Evolutionary conservation across 495 filamentous ascomycete species (phyloP).

Genomic region (Corynascus novoguineensis): DNA sequence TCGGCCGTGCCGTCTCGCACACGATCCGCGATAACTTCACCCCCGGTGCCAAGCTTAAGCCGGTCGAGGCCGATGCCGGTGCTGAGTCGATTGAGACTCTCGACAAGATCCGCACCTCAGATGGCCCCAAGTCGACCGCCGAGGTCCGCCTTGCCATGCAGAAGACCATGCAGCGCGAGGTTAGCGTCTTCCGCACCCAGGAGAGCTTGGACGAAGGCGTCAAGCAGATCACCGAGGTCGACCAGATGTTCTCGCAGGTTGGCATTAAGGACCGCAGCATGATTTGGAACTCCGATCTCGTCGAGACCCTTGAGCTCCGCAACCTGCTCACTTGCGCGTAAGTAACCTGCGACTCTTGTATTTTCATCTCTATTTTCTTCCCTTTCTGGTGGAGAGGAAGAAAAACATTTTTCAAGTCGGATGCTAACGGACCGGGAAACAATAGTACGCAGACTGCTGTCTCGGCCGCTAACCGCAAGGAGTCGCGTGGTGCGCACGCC

Average conservation of each 20-base stretch:
- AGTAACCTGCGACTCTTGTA: too few relatives aligned
- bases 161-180: constrained; percentile 95
- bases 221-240: constrained; percentile 69
- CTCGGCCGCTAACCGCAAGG: constrained; percentile 81
- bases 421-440: neutral
- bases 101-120: constrained; percentile 74
- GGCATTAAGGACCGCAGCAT: constrained; percentile 96
- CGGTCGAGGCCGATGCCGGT: constrained; percentile 75
- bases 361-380: too few relatives aligned
- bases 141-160: constrained; percentile 92
- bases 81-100: constrained; percentile 79
- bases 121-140: constrained; percentile 77
- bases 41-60: constrained; percentile 68
- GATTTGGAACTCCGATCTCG: constrained; percentile 98
- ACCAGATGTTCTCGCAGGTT: constrained; percentile 70
- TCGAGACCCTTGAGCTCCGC: constrained; percentile 89
- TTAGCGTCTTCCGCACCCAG: constrained; percentile 95
- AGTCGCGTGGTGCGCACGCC: constrained; percentile 91
- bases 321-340: constrained; percentile 94
- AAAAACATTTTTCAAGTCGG: neutral
- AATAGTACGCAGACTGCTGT: constrained; percentile 73
- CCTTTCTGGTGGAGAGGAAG: neutral
- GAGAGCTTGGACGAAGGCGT: constrained; percentile 83
- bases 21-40: constrained; percentile 87
- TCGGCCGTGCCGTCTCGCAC: constrained; percentile 93